A percentile compares a stretch with the other conserved stretches of the same genome.
These are phyloP conservation scores for Herpotrichia juniperi DNA, from an alignment of 2,329 filamentous ascomycete species.

Conservation along the genomic window DNA sequence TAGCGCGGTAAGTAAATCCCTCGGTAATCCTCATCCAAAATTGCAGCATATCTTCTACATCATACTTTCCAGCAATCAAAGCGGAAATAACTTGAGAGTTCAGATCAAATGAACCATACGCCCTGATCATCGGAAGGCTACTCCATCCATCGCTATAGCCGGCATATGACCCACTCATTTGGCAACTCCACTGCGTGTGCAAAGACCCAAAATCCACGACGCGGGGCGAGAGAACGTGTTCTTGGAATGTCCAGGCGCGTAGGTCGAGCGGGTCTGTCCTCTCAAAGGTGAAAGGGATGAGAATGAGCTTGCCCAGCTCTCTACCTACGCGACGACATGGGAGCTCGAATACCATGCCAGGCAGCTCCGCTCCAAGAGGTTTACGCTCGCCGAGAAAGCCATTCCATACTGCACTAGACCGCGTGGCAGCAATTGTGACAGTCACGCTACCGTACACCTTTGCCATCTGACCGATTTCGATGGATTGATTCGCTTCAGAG, in stretches of 20 bases:
- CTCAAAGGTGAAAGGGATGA: neutral
- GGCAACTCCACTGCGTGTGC: neutral
- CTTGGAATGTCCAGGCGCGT: neutral
- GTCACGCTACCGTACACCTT: neutral
- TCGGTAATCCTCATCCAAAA: neutral
- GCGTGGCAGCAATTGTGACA: neutral
- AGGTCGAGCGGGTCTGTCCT: neutral
- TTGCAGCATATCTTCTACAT: neutral
- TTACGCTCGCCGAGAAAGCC: neutral
- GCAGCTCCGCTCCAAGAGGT: neutral
- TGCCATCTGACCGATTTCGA: neutral
- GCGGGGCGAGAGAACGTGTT: neutral
- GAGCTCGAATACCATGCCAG: neutral
- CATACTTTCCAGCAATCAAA: neutral
- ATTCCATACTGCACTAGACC: neutral
- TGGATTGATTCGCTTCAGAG: neutral
- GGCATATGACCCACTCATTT: neutral
- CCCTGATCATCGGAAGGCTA: neutral
- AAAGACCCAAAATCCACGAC: neutral
- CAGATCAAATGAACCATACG: neutral
- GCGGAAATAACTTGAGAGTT: neutral
- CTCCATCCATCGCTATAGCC: neutral
- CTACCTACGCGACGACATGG: neutral
- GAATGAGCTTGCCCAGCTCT: neutral
- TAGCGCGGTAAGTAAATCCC: neutral